These are phyloP conservation scores for Conringia planisiliqua DNA, from an alignment of 345 rosid genomes.

Conservation along the genomic window DNA sequence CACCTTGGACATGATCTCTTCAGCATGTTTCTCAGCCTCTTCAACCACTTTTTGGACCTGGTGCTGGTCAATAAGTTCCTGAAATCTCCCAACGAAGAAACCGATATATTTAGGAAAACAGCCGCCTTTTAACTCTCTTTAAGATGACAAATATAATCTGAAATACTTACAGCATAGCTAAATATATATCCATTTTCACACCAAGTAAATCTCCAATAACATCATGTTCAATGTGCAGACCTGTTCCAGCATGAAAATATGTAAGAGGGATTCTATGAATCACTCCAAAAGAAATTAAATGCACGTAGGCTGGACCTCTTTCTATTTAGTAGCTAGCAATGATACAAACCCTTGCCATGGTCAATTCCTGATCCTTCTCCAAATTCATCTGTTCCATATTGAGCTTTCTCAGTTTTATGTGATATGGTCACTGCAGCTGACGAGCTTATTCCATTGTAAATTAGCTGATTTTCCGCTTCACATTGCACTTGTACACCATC, in stretches of 20 bases:
- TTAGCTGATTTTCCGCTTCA: too few relatives aligned
- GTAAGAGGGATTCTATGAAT: constrained; percentile 12
- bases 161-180: constrained; percentile 72
- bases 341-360: constrained; percentile 57
- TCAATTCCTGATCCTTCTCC: constrained; percentile 82
- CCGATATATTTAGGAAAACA: not conserved
- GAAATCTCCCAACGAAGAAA: constrained; percentile 23
- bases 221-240: constrained; percentile 68
- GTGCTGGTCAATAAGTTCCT: constrained; percentile 79
- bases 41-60: constrained; percentile 64
- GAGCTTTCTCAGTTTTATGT: too few relatives aligned
- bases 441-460: too few relatives aligned
- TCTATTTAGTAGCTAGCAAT: constrained; percentile 53
- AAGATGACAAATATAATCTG: not conserved
- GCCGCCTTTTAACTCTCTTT: not conserved
- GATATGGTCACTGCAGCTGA: too few relatives aligned
- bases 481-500: too few relatives aligned
- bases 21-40: constrained; percentile 62
- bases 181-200: constrained; percentile 80
- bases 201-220: constrained; percentile 92
- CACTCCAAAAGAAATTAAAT: not conserved
- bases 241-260: constrained; percentile 39
- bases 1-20: constrained; percentile 71
- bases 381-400: constrained; percentile 75
- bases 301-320: constrained; percentile 53